phyloP scores from a whole-genome alignment of 495 filamentous ascomycete genomes.

The Tuber magnatum region DNA sequence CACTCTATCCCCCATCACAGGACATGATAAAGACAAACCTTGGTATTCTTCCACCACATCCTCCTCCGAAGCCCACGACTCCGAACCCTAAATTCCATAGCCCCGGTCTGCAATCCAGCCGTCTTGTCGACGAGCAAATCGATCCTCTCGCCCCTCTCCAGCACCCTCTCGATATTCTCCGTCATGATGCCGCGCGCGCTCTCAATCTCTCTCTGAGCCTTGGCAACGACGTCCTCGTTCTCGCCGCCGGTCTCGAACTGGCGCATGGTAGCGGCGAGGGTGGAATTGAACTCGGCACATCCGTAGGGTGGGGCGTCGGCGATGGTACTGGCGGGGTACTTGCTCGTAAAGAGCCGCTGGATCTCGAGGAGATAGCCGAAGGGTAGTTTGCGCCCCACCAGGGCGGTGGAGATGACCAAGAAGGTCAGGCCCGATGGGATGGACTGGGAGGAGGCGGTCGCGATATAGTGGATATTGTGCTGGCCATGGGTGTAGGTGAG shows the following conservation, averaged over 20 bases:
- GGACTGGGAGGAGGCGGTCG: constrained; percentile 62
- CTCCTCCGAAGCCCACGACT: constrained; percentile 66
- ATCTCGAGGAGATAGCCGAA: constrained; percentile 92
- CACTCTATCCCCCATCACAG: neutral
- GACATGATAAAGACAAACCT: constrained; percentile 44
- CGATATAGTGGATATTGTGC: constrained; percentile 92
- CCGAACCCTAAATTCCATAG: constrained; percentile 44
- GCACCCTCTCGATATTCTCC: constrained; percentile 90
- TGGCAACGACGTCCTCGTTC: constrained; percentile 80
- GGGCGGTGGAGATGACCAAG: constrained; percentile 68
- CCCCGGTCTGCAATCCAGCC: constrained; percentile 53
- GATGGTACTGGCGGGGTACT: constrained; percentile 73
- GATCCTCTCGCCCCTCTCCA: constrained; percentile 92
- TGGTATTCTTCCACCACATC: constrained; percentile 99
- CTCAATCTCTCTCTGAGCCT: constrained; percentile 81
- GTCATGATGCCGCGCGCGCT: constrained; percentile 95
- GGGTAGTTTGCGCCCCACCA: constrained; percentile 74
- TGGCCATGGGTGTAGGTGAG: constrained; percentile 86
- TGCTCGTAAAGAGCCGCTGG: constrained; percentile 73
- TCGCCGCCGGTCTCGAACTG: constrained; percentile 54
- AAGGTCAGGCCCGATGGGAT: constrained; percentile 75
- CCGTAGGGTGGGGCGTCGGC: constrained; percentile 77
- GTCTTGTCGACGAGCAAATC: constrained; percentile 97
- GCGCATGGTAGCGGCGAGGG: constrained; percentile 70
- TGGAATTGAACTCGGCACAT: constrained; percentile 72